Base-by-base conservation (phyloP, 805 yeast species). In the Hanseniaspora singularis region DNA sequence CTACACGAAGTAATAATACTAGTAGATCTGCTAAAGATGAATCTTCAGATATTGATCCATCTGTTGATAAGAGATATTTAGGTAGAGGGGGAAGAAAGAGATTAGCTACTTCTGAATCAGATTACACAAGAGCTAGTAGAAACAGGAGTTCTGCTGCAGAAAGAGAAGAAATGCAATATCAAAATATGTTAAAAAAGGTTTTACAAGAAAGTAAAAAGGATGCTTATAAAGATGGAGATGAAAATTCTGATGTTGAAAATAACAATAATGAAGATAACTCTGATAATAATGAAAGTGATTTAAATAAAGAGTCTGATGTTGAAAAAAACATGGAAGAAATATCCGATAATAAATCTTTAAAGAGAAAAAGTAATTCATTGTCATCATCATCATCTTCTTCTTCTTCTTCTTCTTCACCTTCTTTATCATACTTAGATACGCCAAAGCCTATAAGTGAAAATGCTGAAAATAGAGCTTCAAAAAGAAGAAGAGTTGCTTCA, bases 161-260 rank as follows among this genome's bases (percentile, higher is more conserved):
- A 2, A 60, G 70, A 50, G 70, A 67, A 50, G 72, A 68, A 46
- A 65, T 66, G n/a, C 66, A 68, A 33, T 68, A 66, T 49, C 70
- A 66, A 52, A 59, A 64, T 23, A 59, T 67, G 62, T 53, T 68
- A 12, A 65, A 68, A 47, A 59, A 67, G 48, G 72, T 65, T 0
- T 57, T 68, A 42, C 62, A 62, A 37, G 71, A 66, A 50, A 65
- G 70, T 44, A 61, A 62, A 51, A 61, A 62, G 32, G 64, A 64
- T 23, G 66, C 66, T 1, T 57, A 56, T 27, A 52, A 37, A 10
- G 50, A 50, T 20, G 28, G 26, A 18, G 32, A 45, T 2, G 20
- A 20, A 22, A 27, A 36, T 20, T 39, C 32, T 30, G 48, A 28
- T 36, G 53, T 34, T n/a, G 47, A 28, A 14, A 49, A 22, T 30